phyloP scores from a whole-genome alignment of 73 alveolate species.

The Paramecium caudatum region DNA sequence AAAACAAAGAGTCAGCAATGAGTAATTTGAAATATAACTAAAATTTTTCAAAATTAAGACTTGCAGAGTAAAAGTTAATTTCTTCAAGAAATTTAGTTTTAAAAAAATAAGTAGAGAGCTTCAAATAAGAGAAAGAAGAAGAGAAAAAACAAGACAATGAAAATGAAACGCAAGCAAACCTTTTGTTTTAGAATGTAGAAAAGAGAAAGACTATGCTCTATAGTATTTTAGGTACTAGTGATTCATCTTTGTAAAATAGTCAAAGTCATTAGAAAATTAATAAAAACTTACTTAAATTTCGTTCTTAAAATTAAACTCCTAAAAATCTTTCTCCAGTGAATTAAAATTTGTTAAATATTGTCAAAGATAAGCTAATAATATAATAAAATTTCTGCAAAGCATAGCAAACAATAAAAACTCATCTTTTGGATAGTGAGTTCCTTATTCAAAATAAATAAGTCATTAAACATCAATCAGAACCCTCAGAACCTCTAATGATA shows the following conservation, averaged over 20 bases:
- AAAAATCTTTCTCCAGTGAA: not conserved
- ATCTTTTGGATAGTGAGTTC: slow-evolving; percentile 8
- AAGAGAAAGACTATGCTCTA: slow-evolving; percentile 37
- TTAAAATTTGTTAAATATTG: not conserved
- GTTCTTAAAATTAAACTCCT: slow-evolving; percentile 9
- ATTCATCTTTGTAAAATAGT: not conserved
- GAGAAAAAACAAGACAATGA: slow-evolving; percentile 20
- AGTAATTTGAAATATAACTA: slow-evolving; percentile 28
- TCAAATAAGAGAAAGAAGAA: not conserved
- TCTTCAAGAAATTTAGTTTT: slow-evolving; percentile 30
- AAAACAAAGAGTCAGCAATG: slow-evolving; percentile 36
- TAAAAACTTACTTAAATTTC: not conserved
- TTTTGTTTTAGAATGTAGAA: not conserved
- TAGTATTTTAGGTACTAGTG: not conserved
- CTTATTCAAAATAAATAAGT: not conserved
- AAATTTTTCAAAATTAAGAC: slow-evolving; percentile 17
- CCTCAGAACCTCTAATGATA: not conserved
- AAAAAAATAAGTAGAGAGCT: slow-evolving; percentile 13
- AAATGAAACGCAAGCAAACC: slow-evolving; percentile 10
- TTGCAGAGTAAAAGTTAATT: slow-evolving; percentile 51
- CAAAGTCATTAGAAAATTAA: not conserved
- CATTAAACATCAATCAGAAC: not conserved
- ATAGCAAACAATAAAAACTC: not conserved
- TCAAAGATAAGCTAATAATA: not conserved
- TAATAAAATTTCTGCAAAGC: slow-evolving; percentile 5